Conservation (phyloP, 257 asterid genomes). For the Gentiana dahurica region DNA sequence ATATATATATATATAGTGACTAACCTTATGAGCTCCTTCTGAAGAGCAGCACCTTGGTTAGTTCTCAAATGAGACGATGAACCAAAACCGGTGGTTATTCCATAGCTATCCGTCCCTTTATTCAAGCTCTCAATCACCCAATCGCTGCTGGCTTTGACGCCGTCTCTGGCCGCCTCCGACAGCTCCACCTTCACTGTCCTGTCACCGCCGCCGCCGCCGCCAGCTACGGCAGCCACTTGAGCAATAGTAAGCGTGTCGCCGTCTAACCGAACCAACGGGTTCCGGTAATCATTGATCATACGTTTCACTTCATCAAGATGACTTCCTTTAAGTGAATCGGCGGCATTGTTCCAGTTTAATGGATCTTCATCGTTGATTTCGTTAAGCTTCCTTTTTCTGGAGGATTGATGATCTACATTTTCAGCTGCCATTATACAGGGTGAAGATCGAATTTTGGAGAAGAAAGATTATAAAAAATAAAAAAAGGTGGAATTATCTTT, state of each 20-base stretch:
- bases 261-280: slow-evolving; percentile 20
- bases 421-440: slow-evolving; percentile 7
- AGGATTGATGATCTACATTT: slow-evolving; percentile 3
- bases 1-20: too few relatives aligned
- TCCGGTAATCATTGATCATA: slow-evolving; percentile 29
- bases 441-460: too few relatives aligned
- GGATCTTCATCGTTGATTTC: slow-evolving; percentile 14
- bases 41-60: slow-evolving; percentile 33
- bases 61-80: slow-evolving; percentile 36
- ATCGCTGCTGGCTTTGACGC: slow-evolving; percentile 36
- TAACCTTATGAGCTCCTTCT: slow-evolving; percentile 32
- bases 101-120: slow-evolving; percentile 31
- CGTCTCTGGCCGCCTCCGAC: slow-evolving; percentile 27
- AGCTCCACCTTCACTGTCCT: slow-evolving; percentile 15
- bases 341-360: slow-evolving; percentile 28
- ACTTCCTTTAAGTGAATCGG: slow-evolving; percentile 30
- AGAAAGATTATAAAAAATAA: too few relatives aligned
- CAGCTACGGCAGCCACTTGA: slow-evolving; percentile 33
- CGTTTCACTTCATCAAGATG: slow-evolving; percentile 26
- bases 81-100: slow-evolving; percentile 38
- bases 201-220: background rate
- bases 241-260: slow-evolving; percentile 30
- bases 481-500: too few relatives aligned
- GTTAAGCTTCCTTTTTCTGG: background rate
- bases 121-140: slow-evolving; percentile 33